Evolutionary conservation across 2,329 filamentous ascomycete species (phyloP).

Genomic region (Alternaria sp.): DNA sequence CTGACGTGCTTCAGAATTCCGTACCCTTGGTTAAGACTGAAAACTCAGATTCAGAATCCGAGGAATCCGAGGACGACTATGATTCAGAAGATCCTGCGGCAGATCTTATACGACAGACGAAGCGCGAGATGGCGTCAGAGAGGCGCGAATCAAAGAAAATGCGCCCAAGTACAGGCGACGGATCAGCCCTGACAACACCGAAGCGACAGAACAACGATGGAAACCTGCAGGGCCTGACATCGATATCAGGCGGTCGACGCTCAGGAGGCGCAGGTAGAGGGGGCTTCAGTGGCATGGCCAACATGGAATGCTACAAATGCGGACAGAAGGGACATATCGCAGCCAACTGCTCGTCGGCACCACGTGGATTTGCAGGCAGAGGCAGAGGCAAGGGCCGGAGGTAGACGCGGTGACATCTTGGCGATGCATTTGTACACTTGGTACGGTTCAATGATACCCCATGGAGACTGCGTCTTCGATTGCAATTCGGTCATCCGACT

Average conservation of each 20-base stretch:
- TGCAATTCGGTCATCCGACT: conserved; percentile 5
- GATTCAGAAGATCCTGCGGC: conserved; percentile 55
- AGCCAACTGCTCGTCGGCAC: conserved; percentile 58
- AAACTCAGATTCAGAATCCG: conserved; percentile 34
- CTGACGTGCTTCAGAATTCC: conserved; percentile 34
- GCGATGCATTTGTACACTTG: conserved; percentile 11
- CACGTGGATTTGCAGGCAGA: conserved; percentile 35
- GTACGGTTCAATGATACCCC: conserved; percentile 28
- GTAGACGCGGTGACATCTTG: conserved; percentile 16
- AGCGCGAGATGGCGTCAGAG: conserved; percentile 55
- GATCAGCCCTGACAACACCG: conserved; percentile 61
- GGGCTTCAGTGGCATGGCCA: conserved; percentile 35
- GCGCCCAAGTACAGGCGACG: conserved; percentile 58
- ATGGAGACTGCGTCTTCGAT: conserved; percentile 14
- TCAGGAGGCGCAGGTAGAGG: conserved; percentile 12
- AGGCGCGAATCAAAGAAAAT: conserved; percentile 55
- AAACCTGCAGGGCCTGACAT: conserved; percentile 67
- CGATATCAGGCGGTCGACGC: conserved; percentile 63
- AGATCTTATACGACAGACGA: conserved; percentile 56
- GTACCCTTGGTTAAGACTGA: conserved; percentile 28
- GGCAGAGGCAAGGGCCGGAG: conserved; percentile 34
- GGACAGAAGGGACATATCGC: conserved; percentile 68
- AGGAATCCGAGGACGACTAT: conserved; percentile 49
- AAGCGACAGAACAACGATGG: conserved; percentile 71
- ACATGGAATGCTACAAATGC: conserved; percentile 67